phyloP scores from a whole-genome alignment of 106 monocot genomes.

The Allium sativum region DNA sequence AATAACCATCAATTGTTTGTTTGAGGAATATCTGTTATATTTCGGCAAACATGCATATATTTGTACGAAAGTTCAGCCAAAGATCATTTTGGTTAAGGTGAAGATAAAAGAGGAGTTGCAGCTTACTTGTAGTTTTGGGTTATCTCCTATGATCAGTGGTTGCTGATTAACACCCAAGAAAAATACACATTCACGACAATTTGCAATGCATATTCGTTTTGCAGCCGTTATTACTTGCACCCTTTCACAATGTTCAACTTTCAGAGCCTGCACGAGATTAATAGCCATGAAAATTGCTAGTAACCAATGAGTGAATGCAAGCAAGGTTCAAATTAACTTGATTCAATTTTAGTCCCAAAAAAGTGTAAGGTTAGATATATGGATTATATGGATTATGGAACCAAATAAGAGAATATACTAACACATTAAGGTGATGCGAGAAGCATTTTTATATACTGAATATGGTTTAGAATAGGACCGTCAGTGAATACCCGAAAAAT shows the following conservation, averaged over 20 bases:
- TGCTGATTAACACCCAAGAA: slow-evolving; percentile 66
- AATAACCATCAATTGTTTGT: too few species aligned
- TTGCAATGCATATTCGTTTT: slow-evolving; percentile 59
- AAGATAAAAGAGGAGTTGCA: neutral
- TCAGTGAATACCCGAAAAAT: too few species aligned
- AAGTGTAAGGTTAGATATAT: too few species aligned
- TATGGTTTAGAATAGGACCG: neutral
- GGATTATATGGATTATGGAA: too few species aligned
- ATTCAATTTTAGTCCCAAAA: too few species aligned
- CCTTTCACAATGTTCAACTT: slow-evolving; percentile 82
- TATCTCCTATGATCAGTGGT: slow-evolving; percentile 71
- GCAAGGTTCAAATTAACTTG: neutral
- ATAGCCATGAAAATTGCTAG: too few species aligned
- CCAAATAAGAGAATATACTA: too few species aligned
- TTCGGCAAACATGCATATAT: too few species aligned
- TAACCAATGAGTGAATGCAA: too few species aligned
- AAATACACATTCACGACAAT: slow-evolving; percentile 68
- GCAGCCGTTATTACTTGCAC: slow-evolving; percentile 59
- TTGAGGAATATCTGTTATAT: too few species aligned
- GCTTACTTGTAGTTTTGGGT: slow-evolving; percentile 62
- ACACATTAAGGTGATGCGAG: neutral
- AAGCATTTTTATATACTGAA: neutral
- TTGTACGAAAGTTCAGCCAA: too few species aligned
- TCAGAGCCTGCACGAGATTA: slow-evolving; percentile 35
- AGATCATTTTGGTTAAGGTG: neutral